These are phyloP conservation scores for Fomitopsis betulina DNA, from an alignment of 1,284 basidiomycete genomes.

Conservation along the genomic window DNA sequence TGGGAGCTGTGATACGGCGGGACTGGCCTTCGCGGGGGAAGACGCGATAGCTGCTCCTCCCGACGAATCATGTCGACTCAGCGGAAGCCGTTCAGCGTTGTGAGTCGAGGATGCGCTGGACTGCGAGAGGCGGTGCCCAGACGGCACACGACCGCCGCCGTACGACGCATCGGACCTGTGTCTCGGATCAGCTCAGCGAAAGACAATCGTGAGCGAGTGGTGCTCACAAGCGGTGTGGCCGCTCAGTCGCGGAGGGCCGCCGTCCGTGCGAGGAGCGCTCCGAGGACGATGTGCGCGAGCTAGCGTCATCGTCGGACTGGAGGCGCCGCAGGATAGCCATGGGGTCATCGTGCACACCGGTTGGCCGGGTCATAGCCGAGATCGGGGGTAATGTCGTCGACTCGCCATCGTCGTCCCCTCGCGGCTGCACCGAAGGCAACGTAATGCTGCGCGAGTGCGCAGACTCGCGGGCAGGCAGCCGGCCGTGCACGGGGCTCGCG, in stretches of 20 bases:
- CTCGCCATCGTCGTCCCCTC: slow-evolving; percentile 22
- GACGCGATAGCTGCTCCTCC: not conserved
- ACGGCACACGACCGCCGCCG: slow-evolving; percentile 4
- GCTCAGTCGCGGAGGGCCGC: slow-evolving; percentile 11
- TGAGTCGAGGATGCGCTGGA: slow-evolving; percentile 12
- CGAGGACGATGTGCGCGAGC: slow-evolving; percentile 1
- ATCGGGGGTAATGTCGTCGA: slow-evolving; percentile 55
- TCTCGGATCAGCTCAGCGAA: slow-evolving; percentile 1
- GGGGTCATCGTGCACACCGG: slow-evolving; percentile 46
- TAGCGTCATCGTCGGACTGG: slow-evolving; percentile 40
- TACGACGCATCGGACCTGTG: slow-evolving; percentile 24
- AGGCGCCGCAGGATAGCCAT: slow-evolving; percentile 58
- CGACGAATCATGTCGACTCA: not conserved
- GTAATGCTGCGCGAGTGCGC: slow-evolving; percentile 11
- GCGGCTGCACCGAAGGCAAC: slow-evolving; percentile 9
- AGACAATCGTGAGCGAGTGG: slow-evolving; percentile 5
- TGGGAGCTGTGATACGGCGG: not conserved
- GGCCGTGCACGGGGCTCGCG: slow-evolving; percentile 28
- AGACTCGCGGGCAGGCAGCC: slow-evolving; percentile 7
- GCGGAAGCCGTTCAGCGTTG: slow-evolving; percentile 3
- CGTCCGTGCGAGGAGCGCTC: slow-evolving; percentile 11
- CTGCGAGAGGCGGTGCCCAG: slow-evolving; percentile 10
- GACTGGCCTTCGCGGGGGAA: not conserved
- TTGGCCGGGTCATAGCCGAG: slow-evolving; percentile 52
- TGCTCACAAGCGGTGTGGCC: slow-evolving; percentile 8